Percentiles rank a stretch among this genome's conserved stretches.
Conservation (phyloP, 805 yeast genomes). For the Ogataea sp. region DNA sequence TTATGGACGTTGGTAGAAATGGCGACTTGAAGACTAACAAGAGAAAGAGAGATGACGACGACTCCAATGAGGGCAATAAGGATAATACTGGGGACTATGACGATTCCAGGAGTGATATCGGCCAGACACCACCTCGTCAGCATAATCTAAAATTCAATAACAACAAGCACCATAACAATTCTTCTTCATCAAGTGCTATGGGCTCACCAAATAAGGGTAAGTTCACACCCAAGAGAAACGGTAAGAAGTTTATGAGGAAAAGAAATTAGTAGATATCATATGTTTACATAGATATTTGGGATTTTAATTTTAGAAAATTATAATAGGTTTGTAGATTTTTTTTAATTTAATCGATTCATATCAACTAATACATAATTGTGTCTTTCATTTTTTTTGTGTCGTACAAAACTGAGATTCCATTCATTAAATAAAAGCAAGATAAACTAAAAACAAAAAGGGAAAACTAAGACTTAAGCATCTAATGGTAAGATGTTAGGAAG, state of each 20-base stretch:
- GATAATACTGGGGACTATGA: not conserved
- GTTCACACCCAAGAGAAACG: too few species aligned
- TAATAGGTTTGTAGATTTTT: too few species aligned
- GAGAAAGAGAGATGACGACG: not conserved
- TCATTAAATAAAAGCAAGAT: too few species aligned
- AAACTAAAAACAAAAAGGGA: not conserved
- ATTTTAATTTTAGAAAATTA: too few species aligned
- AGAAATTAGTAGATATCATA: too few species aligned
- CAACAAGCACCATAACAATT: not conserved
- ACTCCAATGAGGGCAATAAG: not conserved
- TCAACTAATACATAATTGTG: too few species aligned
- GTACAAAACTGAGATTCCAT: too few species aligned
- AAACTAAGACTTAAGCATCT: not conserved
- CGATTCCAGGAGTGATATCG: not conserved
- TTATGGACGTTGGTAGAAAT: not conserved
- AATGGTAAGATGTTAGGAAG: constrained; percentile 58
- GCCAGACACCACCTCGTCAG: not conserved
- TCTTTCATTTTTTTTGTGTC: too few species aligned
- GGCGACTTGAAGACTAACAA: not conserved
- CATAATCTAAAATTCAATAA: not conserved
- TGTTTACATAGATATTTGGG: too few species aligned
- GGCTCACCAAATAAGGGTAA: too few species aligned
- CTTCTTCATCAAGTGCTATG: not conserved
- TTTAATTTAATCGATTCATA: too few species aligned
- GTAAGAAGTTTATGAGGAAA: too few species aligned